Evolutionary conservation across 2,329 filamentous ascomycete genomes (phyloP).

Genomic region (Nemania abortiva): DNA sequence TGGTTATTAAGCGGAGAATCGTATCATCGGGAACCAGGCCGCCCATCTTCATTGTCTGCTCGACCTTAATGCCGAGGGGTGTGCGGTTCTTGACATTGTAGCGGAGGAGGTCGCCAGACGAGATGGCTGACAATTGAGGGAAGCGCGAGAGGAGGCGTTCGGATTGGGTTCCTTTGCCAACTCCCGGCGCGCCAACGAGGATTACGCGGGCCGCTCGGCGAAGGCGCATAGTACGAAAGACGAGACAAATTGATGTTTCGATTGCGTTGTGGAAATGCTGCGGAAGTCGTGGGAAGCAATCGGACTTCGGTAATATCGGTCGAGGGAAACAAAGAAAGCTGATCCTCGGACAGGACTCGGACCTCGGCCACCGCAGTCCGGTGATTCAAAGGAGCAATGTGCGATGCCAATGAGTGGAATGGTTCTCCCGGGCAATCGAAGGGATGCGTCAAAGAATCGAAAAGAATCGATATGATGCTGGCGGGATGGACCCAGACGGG

Average conservation of each 20-base stretch:
- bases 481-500: slow-evolving; percentile 26
- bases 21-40: slow-evolving; percentile 91
- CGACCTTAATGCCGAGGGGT: slow-evolving; percentile 89
- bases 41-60: slow-evolving; percentile 87
- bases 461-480: slow-evolving; percentile 9
- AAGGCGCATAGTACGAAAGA: slow-evolving; percentile 68
- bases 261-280: slow-evolving; percentile 16
- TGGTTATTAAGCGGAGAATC: slow-evolving; percentile 91
- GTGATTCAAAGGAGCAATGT: slow-evolving; percentile 8
- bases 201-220: slow-evolving; percentile 90
- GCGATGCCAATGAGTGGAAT: slow-evolving; percentile 4
- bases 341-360: neutral
- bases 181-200: slow-evolving; percentile 93
- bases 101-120: slow-evolving; percentile 91
- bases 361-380: neutral
- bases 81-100: slow-evolving; percentile 93
- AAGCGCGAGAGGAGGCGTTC: slow-evolving; percentile 88
- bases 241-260: slow-evolving; percentile 28
- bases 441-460: slow-evolving; percentile 15
- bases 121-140: slow-evolving; percentile 89
- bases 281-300: slow-evolving; percentile 15
- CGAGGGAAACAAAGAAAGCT: neutral
- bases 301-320: neutral
- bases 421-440: neutral
- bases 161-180: slow-evolving; percentile 96